Percentiles rank a stretch among this genome's conserved stretches.
These are phyloP conservation scores for Mycosphaerella sp. DNA, from an alignment of 2,329 filamentous ascomycete genomes.

Conservation along the genomic window DNA sequence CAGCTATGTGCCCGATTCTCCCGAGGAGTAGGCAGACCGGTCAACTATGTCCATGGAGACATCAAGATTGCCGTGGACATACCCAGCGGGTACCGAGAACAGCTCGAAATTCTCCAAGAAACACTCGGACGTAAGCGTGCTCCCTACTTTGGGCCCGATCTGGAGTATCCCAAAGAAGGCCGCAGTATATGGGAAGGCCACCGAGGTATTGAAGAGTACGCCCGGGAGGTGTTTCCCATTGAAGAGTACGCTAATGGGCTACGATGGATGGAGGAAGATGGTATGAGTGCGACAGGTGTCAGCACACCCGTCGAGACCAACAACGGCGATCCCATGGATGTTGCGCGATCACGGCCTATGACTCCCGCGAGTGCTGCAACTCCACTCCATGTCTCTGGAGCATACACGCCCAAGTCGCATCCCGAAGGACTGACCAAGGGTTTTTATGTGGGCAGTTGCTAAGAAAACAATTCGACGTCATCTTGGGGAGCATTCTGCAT, in stretches of 20 bases:
- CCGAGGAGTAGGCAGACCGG: conserved; percentile 68
- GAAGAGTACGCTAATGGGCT: conserved; percentile 92
- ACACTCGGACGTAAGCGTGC: conserved; percentile 55
- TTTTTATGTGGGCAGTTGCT: conserved; percentile 33
- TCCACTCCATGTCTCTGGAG: conserved; percentile 28
- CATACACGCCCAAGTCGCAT: conserved; percentile 31
- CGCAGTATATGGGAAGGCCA: conserved; percentile 86
- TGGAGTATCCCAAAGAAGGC: conserved; percentile 63
- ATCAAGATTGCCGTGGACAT: conserved; percentile 83
- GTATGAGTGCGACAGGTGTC: conserved; percentile 14
- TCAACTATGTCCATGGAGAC: conserved; percentile 68
- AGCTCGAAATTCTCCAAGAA: conserved; percentile 62
- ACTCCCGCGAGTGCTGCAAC: conserved; percentile 25
- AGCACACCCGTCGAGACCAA: conserved; percentile 21
- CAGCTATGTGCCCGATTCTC: conserved; percentile 79
- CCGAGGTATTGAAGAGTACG: conserved; percentile 87
- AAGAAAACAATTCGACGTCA: not conserved
- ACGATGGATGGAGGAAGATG: conserved; percentile 73
- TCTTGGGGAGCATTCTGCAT: too few relatives aligned
- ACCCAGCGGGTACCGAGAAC: conserved; percentile 79
- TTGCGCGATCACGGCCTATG: conserved; percentile 23
- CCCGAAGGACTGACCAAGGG: conserved; percentile 27
- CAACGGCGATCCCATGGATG: conserved; percentile 19
- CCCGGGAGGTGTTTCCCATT: conserved; percentile 83
- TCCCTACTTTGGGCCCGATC: conserved; percentile 57